Conservation (phyloP, 2,329 filamentous ascomycete species). For the Alternaria solani region DNA sequence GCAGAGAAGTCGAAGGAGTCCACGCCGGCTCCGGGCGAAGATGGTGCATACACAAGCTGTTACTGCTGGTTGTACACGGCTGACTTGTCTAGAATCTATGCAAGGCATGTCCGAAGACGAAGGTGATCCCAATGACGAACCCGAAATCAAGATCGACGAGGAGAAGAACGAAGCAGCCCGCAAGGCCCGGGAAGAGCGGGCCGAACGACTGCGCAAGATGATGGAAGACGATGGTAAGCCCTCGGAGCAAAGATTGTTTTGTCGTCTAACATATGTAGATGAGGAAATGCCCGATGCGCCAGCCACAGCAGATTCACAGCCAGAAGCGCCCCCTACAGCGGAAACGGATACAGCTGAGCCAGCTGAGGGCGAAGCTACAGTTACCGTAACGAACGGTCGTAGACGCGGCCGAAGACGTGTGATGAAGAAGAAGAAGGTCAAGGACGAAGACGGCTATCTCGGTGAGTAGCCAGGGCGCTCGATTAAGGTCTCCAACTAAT, state of each 20-base stretch:
- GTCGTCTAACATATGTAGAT: constrained; percentile 48
- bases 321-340: constrained; percentile 45
- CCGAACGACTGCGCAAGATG: constrained; percentile 74
- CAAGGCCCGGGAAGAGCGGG: constrained; percentile 66
- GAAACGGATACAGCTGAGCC: constrained; percentile 27
- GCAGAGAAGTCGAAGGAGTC: constrained; percentile 54
- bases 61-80: constrained; percentile 6
- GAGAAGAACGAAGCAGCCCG: constrained; percentile 47
- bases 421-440: constrained; percentile 85
- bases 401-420: constrained; percentile 79
- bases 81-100: constrained; percentile 55
- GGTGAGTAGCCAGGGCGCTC: constrained; percentile 61
- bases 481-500: constrained; percentile 18
- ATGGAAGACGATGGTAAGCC: constrained; percentile 72
- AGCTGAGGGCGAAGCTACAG: constrained; percentile 38
- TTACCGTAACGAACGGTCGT: constrained; percentile 68
- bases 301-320: constrained; percentile 46
- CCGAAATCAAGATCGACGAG: constrained; percentile 41
- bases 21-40: constrained; percentile 55
- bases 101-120: constrained; percentile 62
- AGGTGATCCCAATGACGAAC: constrained; percentile 41
- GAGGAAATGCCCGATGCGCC: constrained; percentile 68
- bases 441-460: constrained; percentile 90
- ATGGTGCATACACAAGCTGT: constrained; percentile 52
- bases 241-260: not conserved